Conservation (phyloP, 2,329 filamentous ascomycete species). For the Aspergillus pseudoglaucus region DNA sequence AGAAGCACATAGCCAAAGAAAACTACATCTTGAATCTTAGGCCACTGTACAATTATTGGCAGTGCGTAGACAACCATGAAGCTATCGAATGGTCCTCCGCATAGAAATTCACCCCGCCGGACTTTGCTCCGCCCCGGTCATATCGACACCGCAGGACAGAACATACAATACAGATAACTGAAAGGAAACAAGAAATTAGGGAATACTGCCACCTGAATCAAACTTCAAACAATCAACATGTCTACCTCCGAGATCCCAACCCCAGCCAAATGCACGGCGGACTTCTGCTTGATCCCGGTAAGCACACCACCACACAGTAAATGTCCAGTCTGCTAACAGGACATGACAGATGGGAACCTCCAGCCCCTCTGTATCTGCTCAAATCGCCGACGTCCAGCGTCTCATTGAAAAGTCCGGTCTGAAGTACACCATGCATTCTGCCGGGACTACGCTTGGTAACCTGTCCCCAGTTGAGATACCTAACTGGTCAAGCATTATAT, state of each 20-base stretch:
- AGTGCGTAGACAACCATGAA: no score
- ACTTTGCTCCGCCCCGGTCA: no score
- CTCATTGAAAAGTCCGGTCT: constrained; percentile 75
- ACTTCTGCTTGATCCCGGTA: constrained; percentile 86
- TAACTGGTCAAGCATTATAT: constrained; percentile 3
- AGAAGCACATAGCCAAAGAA: no score
- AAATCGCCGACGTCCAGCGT: constrained; percentile 83
- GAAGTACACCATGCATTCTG: constrained; percentile 83
- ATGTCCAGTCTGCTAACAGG: not conserved
- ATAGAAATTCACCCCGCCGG: no score
- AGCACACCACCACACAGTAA: constrained; percentile 19
- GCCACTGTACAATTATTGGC: no score
- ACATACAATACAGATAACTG: not conserved
- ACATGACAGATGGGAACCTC: constrained; percentile 66
- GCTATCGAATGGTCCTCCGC: no score
- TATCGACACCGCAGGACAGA: no score
- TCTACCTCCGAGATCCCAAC: constrained; percentile 40
- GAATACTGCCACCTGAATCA: not conserved
- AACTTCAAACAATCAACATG: not conserved
- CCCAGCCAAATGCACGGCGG: constrained; percentile 70
- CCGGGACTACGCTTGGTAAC: constrained; percentile 82
- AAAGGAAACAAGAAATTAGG: not conserved
- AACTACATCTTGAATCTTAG: no score
- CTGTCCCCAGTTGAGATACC: constrained; percentile 24
- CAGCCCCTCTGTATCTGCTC: constrained; percentile 66